These are phyloP conservation scores for Brassica incana DNA, from an alignment of 345 rosid genomes.

Conservation along the genomic window DNA sequence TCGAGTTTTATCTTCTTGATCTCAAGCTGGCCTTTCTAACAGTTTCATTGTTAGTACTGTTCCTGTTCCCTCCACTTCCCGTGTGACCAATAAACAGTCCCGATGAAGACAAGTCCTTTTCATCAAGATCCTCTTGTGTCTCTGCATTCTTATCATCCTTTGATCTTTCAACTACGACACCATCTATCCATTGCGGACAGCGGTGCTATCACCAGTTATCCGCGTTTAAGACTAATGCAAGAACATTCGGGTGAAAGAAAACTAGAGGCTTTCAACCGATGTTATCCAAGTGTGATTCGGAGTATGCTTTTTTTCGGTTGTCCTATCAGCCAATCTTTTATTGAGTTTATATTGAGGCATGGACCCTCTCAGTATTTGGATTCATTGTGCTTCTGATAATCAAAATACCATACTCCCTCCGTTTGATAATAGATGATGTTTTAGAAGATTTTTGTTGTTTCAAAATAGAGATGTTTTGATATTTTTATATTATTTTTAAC, in stretches of 20 bases:
- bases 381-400: neutral
- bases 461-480: no score
- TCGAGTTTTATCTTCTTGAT: constrained; percentile 64
- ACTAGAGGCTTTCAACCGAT: constrained; percentile 58
- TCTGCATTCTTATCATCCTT: constrained; percentile 61
- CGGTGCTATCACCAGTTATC: constrained; percentile 56
- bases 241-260: constrained; percentile 93
- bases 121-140: constrained; percentile 75
- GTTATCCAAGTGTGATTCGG: constrained; percentile 74
- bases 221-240: constrained; percentile 48
- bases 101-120: constrained; percentile 63
- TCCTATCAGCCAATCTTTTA: neutral
- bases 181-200: constrained; percentile 83
- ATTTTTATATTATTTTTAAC: no score
- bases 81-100: constrained; percentile 57
- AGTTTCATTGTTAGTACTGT: constrained; percentile 49
- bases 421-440: no score
- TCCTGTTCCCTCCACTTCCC: constrained; percentile 37
- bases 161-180: constrained; percentile 34
- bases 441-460: no score
- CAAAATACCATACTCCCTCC: neutral
- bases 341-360: neutral
- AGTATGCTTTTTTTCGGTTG: neutral
- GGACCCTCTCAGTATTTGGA: neutral
- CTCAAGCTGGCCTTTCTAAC: constrained; percentile 77